Conservation (phyloP, 768 basidiomycete genomes). For the Boletus coccyginus region DNA sequence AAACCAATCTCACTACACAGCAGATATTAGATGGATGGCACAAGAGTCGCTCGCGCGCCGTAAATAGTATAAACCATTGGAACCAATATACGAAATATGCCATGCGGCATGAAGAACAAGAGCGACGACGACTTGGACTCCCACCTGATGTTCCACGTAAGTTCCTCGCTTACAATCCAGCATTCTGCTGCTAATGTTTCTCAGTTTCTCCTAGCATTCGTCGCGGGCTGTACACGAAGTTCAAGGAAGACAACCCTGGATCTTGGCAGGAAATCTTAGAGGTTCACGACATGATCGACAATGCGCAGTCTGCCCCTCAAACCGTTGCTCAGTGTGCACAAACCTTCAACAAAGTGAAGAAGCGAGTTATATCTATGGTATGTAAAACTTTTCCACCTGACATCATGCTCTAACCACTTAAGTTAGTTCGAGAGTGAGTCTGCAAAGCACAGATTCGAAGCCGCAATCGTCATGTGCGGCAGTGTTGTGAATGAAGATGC, state of each 20-base stretch:
- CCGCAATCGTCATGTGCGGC: conserved; percentile 2
- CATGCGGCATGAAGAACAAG: background rate
- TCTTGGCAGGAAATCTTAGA: conserved; percentile 8
- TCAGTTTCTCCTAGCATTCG: background rate
- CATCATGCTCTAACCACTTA: background rate
- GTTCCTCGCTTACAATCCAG: too few species aligned
- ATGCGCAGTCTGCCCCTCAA: background rate
- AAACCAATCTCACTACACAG: background rate
- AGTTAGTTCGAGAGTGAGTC: background rate
- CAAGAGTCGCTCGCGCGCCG: background rate
- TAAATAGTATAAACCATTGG: conserved; percentile 1
- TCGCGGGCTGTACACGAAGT: background rate
- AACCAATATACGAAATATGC: conserved; percentile 2
- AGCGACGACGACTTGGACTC: background rate
- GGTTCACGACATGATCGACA: background rate
- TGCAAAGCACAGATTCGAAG: background rate
- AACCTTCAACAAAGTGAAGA: background rate
- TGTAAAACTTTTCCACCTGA: background rate
- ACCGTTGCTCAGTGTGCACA: background rate
- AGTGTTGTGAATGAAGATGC: background rate
- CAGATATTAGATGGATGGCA: conserved; percentile 5
- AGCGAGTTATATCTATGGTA: background rate
- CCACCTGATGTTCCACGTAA: background rate
- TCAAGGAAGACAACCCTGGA: conserved; percentile 4
- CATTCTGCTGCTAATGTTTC: too few species aligned